Base-by-base conservation (phyloP, 768 basidiomycete genomes). In the Jaapia argillacea region DNA sequence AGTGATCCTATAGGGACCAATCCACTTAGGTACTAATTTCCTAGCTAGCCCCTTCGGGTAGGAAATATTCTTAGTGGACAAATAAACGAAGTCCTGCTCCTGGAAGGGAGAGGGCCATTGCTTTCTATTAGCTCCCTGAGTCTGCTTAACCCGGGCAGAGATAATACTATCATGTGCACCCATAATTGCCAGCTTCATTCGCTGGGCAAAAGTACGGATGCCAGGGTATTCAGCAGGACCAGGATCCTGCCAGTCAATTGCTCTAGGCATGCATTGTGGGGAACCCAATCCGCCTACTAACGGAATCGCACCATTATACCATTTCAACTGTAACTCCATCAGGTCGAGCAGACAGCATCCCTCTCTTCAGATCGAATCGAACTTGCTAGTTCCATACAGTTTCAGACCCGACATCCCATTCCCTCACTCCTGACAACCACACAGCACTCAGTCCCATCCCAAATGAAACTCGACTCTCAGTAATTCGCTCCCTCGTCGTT, bases 281-380 rank as follows among this genome's bases (percentile, higher is more conserved):
- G 51, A 67, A 67, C 45, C 67, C 64, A 22, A 65, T 62, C 6
- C 64, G 33, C 23, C 50, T 54, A 0, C 4, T 24, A 3, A 56
- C 59, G 62, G 60, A 66, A 44, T 64, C 63, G 24, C 45, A 53
- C 44, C 66, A 66, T n/a, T n/a, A n/a, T n/a, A n/a, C n/a, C n/a
- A n/a, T n/a, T n/a, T n/a, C n/a, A n/a, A n/a, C n/a, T n/a, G n/a
- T n/a, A n/a, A n/a, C n/a, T n/a, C n/a, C n/a, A n/a, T n/a, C n/a
- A n/a, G n/a, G n/a, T n/a, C n/a, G n/a, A n/a, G n/a, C n/a, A n/a
- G n/a, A n/a, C n/a, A n/a, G n/a, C n/a, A n/a, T n/a, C n/a, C n/a
- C n/a, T n/a, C n/a, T n/a, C n/a, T n/a, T n/a, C n/a, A n/a, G n/a
- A n/a, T n/a, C n/a, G n/a, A n/a, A n/a, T n/a, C n/a, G n/a, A n/a